A percentile compares a stretch with the other conserved stretches of the same genome.
These are phyloP conservation scores for Diatrype stigma DNA, from an alignment of 2,329 filamentous ascomycete species.

Conservation along the genomic window DNA sequence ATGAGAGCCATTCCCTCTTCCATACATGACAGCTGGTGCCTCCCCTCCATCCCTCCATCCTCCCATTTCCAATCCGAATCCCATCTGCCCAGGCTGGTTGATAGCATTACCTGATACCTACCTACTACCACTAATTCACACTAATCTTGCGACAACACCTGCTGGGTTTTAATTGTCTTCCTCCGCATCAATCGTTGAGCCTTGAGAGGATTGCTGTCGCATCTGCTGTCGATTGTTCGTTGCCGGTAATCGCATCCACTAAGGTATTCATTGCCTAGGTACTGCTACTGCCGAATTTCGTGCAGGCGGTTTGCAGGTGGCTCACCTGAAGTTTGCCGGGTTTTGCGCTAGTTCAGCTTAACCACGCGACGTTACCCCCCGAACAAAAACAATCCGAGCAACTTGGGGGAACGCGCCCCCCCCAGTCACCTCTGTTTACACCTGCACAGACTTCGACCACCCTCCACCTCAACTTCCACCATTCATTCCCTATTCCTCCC, in stretches of 20 bases:
- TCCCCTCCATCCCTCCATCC: neutral
- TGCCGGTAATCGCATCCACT: too few relatives aligned
- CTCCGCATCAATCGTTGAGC: too few relatives aligned
- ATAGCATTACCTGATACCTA: too few relatives aligned
- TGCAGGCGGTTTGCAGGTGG: too few relatives aligned
- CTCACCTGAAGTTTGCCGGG: neutral
- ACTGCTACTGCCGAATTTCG: too few relatives aligned
- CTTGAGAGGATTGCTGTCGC: neutral
- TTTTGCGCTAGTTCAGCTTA: neutral
- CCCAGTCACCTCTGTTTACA: neutral
- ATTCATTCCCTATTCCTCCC: neutral
- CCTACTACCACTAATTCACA: neutral
- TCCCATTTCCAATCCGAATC: neutral
- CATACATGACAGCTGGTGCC: neutral
- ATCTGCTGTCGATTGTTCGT: neutral
- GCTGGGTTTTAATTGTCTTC: too few relatives aligned
- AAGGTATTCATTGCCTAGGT: too few relatives aligned
- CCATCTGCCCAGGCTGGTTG: neutral
- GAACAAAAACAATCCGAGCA: neutral
- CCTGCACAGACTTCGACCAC: neutral
- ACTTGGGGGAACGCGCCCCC: neutral
- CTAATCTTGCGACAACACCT: neutral
- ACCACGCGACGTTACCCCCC: neutral
- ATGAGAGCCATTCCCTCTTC: neutral
- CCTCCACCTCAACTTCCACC: neutral